These are phyloP conservation scores for Leccinum fibrillosum DNA, from an alignment of 768 basidiomycete genomes.

Conservation along the genomic window DNA sequence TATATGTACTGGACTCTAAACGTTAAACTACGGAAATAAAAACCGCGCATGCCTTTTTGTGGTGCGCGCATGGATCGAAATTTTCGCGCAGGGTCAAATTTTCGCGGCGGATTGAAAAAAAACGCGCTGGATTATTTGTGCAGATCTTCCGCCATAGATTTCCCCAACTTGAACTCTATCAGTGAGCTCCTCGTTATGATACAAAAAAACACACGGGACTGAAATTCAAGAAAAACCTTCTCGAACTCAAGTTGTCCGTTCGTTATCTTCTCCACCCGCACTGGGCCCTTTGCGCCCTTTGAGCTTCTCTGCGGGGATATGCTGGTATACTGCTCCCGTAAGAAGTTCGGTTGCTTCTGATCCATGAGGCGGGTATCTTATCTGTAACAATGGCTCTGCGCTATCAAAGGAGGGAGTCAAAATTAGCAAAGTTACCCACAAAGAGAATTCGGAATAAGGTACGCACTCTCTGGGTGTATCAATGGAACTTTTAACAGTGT, in stretches of 20 bases:
- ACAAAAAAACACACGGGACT: background rate
- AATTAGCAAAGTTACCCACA: background rate
- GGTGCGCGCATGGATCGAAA: too few relatives aligned
- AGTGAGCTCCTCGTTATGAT: background rate
- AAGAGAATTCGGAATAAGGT: background rate
- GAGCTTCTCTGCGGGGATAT: conserved; percentile 17
- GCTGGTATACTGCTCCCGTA: background rate
- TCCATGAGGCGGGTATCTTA: conserved; percentile 25
- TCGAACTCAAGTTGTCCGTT: background rate
- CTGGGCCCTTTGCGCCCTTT: background rate
- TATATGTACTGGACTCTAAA: too few relatives aligned
- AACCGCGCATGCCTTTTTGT: too few relatives aligned
- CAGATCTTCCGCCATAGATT: background rate
- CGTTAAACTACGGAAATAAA: too few relatives aligned
- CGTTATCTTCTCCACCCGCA: background rate
- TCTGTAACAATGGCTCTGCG: conserved; percentile 19
- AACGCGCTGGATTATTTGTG: too few relatives aligned
- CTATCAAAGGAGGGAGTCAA: conserved; percentile 4
- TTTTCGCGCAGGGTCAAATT: too few relatives aligned
- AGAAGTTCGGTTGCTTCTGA: conserved; percentile 17
- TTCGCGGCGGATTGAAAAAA: too few relatives aligned
- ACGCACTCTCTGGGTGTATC: conserved; percentile 58
- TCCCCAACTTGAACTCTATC: background rate
- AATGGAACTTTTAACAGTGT: conserved; percentile 43
- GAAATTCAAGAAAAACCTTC: background rate